Conservation (phyloP, 768 basidiomycete species). For the Lactarius tabidus region DNA sequence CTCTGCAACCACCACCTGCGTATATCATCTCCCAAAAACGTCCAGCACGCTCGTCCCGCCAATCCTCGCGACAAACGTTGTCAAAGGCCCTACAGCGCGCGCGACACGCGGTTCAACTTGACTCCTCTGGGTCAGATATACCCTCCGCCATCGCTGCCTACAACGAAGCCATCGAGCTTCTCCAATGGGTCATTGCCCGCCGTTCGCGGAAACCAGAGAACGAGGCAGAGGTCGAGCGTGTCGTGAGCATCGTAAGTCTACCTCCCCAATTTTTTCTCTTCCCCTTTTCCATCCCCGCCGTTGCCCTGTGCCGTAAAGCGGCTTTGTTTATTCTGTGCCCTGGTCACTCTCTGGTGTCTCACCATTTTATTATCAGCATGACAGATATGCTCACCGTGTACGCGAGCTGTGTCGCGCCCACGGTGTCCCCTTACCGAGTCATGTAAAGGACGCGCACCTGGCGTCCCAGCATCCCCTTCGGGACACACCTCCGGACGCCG, state of each 20-base stretch:
- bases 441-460: constrained; percentile 1
- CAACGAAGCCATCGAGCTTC: constrained; percentile 31
- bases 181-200: constrained; percentile 38
- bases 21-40: neutral
- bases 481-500: neutral
- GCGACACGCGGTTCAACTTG: constrained; percentile 14
- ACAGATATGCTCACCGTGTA: constrained; percentile 11
- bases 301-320: neutral
- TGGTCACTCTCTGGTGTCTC: neutral
- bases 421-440: neutral
- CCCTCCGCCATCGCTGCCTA: constrained; percentile 6
- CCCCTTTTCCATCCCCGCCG: neutral
- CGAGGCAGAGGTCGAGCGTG: constrained; percentile 9
- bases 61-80: constrained; percentile 5
- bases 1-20: neutral
- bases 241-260: constrained; percentile 13
- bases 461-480: neutral
- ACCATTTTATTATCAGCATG: neutral
- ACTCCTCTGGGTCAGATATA: neutral
- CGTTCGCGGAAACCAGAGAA: neutral
- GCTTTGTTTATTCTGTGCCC: neutral
- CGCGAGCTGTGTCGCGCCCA: constrained; percentile 7
- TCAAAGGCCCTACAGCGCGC: constrained; percentile 5
- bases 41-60: neutral
- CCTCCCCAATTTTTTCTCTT: neutral